phyloP scores from a whole-genome alignment of 2,329 filamentous ascomycete species.

The Trichoderma oligosporum region DNA sequence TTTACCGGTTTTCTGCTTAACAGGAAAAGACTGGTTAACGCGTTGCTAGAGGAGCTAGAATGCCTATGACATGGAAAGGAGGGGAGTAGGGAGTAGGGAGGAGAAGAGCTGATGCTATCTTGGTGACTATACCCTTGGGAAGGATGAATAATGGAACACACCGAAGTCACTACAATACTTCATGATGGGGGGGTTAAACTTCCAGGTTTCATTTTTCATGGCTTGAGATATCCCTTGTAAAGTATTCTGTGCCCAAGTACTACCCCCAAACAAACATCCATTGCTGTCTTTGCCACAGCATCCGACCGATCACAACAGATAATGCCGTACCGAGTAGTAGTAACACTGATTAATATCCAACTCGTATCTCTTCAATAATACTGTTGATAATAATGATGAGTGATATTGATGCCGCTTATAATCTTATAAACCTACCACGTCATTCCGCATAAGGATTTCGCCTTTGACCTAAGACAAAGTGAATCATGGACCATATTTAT shows the following conservation, averaged over 20 bases:
- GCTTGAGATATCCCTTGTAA: background rate
- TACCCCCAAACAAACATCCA: background rate
- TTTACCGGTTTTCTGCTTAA: background rate
- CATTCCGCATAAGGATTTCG: background rate
- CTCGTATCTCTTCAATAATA: too few relatives aligned
- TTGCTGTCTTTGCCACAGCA: background rate
- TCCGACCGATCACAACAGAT: background rate
- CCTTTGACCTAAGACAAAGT: conserved; percentile 1
- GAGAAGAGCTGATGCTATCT: background rate
- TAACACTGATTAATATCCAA: background rate
- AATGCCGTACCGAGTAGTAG: too few relatives aligned
- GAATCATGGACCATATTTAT: conserved; percentile 15
- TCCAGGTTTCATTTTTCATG: background rate
- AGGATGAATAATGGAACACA: background rate
- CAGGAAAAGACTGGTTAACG: background rate
- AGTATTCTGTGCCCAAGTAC: background rate
- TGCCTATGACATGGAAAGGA: background rate
- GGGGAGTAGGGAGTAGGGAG: too few relatives aligned
- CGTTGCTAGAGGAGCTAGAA: background rate
- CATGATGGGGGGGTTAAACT: background rate
- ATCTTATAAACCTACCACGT: background rate
- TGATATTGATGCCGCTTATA: background rate
- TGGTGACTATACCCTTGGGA: background rate
- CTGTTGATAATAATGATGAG: background rate
- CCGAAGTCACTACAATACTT: background rate